Evolutionary conservation across 2,329 filamentous ascomycete species (phyloP).

Genomic region (Myriosclerotinia curreyana): DNA sequence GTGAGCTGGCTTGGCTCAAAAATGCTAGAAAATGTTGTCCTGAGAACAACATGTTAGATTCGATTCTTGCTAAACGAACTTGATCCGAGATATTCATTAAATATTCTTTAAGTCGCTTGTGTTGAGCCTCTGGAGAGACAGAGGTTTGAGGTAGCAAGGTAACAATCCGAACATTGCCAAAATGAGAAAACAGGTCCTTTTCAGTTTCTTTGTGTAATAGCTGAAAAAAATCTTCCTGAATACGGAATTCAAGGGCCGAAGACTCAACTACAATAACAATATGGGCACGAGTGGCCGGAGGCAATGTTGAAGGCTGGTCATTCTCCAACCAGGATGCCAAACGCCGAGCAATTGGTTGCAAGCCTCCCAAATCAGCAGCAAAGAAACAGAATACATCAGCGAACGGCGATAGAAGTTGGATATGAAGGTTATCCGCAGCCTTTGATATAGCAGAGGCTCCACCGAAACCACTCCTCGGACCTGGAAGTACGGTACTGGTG

Average conservation of each 20-base stretch:
- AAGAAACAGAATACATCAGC: conserved; percentile 37
- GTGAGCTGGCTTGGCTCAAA: not conserved
- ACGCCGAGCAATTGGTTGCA: conserved; percentile 30
- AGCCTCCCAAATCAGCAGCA: conserved; percentile 32
- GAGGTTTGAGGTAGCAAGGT: not conserved
- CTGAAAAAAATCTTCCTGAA: conserved; percentile 24
- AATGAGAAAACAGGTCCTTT: not conserved
- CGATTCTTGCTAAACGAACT: not conserved
- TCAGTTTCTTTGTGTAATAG: not conserved
- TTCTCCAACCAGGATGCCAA: conserved; percentile 31
- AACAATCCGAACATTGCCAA: not conserved
- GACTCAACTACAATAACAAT: conserved; percentile 35
- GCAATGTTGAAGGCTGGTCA: conserved; percentile 26
- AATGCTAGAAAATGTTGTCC: not conserved
- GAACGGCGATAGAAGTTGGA: conserved; percentile 32
- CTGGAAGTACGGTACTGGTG: too few species aligned
- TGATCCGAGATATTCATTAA: not conserved
- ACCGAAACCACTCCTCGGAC: not conserved
- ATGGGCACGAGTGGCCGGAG: conserved; percentile 28
- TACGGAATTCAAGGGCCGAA: conserved; percentile 25
- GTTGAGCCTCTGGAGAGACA: not conserved
- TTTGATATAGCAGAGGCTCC: not conserved
- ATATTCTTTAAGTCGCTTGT: not conserved
- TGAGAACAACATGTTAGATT: not conserved
- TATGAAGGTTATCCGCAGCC: conserved; percentile 28